These are phyloP conservation scores for Periconia sp. DNA, from an alignment of 2,329 filamentous ascomycete species.

Conservation along the genomic window DNA sequence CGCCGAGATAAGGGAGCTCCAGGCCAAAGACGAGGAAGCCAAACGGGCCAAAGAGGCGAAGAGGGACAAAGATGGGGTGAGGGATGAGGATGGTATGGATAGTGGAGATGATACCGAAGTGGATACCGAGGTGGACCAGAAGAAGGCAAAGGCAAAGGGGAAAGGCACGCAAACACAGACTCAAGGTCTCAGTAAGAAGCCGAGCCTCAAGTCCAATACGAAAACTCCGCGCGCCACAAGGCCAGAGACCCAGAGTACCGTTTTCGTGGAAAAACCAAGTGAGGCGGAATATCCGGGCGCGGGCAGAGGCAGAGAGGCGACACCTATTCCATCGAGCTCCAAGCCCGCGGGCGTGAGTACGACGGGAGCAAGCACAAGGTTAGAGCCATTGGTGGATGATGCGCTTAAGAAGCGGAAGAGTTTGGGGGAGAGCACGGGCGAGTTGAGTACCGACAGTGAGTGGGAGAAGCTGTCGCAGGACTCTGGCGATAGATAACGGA, in stretches of 20 bases:
- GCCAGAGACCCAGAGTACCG: constrained; percentile 36
- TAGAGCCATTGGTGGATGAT: constrained; percentile 34
- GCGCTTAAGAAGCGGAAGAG: constrained; percentile 50
- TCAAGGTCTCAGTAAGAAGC: constrained; percentile 1
- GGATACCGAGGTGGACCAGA: constrained; percentile 39
- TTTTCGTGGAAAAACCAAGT: constrained; percentile 33
- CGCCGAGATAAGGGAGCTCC: constrained; percentile 57
- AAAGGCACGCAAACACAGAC: background rate
- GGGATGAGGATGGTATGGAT: constrained; percentile 43
- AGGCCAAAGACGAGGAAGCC: constrained; percentile 53
- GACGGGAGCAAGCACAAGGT: constrained; percentile 30
- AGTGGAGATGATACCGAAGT: constrained; percentile 52
- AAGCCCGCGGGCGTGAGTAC: constrained; percentile 25
- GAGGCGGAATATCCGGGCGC: constrained; percentile 10
- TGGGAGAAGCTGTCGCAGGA: constrained; percentile 86
- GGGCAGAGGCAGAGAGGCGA: constrained; percentile 14
- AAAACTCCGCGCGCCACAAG: constrained; percentile 16
- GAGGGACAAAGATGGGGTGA: constrained; percentile 24
- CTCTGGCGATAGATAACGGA: constrained; percentile 40
- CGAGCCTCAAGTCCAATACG: constrained; percentile 19
- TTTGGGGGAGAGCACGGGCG: constrained; percentile 53
- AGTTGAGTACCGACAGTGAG: constrained; percentile 85
- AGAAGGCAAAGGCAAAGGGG: constrained; percentile 17
- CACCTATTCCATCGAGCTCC: constrained; percentile 17
- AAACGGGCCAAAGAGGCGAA: constrained; percentile 46